These are phyloP conservation scores for Sapria himalayana DNA, from an alignment of 345 rosid species.

Conservation along the genomic window DNA sequence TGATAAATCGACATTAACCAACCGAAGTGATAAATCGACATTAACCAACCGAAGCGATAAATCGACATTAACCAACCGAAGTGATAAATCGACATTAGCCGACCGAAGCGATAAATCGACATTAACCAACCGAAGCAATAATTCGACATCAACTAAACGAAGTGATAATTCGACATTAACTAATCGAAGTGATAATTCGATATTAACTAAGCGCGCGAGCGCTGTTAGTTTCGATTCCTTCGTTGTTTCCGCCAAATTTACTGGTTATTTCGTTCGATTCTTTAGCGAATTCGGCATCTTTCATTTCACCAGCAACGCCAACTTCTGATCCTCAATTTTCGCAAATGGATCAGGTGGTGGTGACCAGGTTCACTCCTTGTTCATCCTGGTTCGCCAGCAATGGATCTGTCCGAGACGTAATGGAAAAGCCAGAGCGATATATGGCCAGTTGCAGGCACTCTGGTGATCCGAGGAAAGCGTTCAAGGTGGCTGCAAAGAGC, in stretches of 20 bases:
- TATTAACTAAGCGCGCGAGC: slow-evolving; percentile 28
- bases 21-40: too few relatives aligned
- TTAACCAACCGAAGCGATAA: too few relatives aligned
- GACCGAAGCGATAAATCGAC: too few relatives aligned
- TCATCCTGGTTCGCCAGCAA: slow-evolving; percentile 20
- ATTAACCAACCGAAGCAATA: too few relatives aligned
- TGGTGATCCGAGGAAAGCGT: too few relatives aligned
- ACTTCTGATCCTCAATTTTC: neutral
- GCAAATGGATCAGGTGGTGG: slow-evolving; percentile 64
- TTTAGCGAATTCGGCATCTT: neutral
- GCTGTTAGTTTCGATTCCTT: neutral
- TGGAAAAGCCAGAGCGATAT: slow-evolving; percentile 31
- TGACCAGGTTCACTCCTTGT: slow-evolving; percentile 40
- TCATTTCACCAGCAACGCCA: neutral
- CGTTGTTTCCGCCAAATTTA: slow-evolving; percentile 24
- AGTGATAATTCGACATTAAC: too few relatives aligned
- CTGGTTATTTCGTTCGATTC: slow-evolving; percentile 32
- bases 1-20: too few relatives aligned
- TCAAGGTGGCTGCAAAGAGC: slow-evolving; percentile 32
- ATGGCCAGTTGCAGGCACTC: too few relatives aligned
- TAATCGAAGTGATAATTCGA: too few relatives aligned
- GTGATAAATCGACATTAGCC: too few relatives aligned
- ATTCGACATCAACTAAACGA: too few relatives aligned
- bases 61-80: too few relatives aligned
- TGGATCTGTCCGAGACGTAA: slow-evolving; percentile 28